A percentile compares a stretch with the other conserved stretches of the same genome.
These are phyloP conservation scores for Sporothrix sp. DNA, from an alignment of 2,329 filamentous ascomycete species.

Conservation along the genomic window DNA sequence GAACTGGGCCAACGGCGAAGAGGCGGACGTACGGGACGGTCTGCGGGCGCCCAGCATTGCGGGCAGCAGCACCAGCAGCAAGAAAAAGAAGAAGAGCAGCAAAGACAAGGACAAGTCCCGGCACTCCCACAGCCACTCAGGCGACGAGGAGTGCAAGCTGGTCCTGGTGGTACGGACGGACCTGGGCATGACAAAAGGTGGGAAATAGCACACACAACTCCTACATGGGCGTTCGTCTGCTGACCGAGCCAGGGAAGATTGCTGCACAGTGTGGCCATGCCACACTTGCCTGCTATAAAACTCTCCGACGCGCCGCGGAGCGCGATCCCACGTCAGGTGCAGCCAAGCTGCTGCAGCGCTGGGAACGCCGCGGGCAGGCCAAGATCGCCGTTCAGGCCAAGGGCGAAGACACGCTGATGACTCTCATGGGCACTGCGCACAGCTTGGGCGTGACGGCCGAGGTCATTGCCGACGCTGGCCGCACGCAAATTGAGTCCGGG, in stretches of 20 bases:
- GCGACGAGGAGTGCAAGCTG: slow-evolving; percentile 81
- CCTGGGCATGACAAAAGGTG: slow-evolving; percentile 95
- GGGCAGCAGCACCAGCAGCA: slow-evolving; percentile 21
- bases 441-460: slow-evolving; percentile 79
- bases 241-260: slow-evolving; percentile 67
- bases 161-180: slow-evolving; percentile 89
- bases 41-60: slow-evolving; percentile 30
- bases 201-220: too few relatives aligned
- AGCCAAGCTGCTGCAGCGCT: slow-evolving; percentile 61
- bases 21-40: slow-evolving; percentile 50
- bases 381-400: slow-evolving; percentile 91
- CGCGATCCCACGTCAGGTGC: slow-evolving; percentile 42
- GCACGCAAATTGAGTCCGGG: slow-evolving; percentile 90
- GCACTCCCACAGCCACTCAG: slow-evolving; percentile 20
- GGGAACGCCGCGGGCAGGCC: slow-evolving; percentile 79
- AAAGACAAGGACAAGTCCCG: slow-evolving; percentile 38
- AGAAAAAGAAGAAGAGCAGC: slow-evolving; percentile 24
- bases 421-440: slow-evolving; percentile 65
- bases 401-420: slow-evolving; percentile 71
- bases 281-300: slow-evolving; percentile 96
- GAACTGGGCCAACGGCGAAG: slow-evolving; percentile 54
- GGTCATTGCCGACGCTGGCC: slow-evolving; percentile 88
- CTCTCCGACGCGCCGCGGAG: slow-evolving; percentile 49
- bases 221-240: not conserved
- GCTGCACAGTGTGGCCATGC: slow-evolving; percentile 92